These are phyloP conservation scores for Candolleomyces aberdarensis DNA, from an alignment of 768 basidiomycete species.

Conservation along the genomic window DNA sequence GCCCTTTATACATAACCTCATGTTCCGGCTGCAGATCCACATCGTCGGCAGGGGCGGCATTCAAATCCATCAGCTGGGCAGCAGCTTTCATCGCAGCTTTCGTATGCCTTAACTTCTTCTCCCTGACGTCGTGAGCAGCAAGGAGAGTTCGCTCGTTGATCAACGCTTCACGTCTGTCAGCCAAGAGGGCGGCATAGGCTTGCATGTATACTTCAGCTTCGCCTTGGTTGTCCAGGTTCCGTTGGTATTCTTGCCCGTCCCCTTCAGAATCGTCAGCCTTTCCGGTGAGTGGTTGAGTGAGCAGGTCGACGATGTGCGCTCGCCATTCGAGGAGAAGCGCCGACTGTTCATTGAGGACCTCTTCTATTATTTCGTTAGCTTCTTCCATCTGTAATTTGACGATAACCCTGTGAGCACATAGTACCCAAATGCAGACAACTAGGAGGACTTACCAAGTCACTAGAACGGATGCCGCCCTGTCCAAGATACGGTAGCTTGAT, in stretches of 20 bases:
- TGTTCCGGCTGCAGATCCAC: conserved; percentile 64
- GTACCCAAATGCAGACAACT: not conserved
- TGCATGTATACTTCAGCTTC: conserved; percentile 77
- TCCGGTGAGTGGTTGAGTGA: conserved; percentile 54
- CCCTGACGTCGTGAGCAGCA: conserved; percentile 65
- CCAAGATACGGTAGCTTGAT: conserved; percentile 45
- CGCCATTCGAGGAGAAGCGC: conserved; percentile 78
- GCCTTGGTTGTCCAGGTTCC: conserved; percentile 78
- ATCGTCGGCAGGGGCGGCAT: conserved; percentile 27
- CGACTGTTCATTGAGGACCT: conserved; percentile 70
- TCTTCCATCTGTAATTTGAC: conserved; percentile 54
- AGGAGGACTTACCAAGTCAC: conserved; percentile 24
- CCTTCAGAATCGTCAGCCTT: conserved; percentile 43
- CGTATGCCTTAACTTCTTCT: conserved; percentile 64
- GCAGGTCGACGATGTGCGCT: conserved; percentile 52
- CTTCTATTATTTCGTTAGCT: conserved; percentile 61
- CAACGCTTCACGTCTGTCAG: conserved; percentile 76
- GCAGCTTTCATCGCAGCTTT: conserved; percentile 63
- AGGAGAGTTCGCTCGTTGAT: conserved; percentile 75
- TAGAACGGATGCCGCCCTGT: conserved; percentile 44
- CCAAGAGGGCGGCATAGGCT: conserved; percentile 70
- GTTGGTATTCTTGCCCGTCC: conserved; percentile 82
- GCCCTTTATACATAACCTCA: conserved; percentile 50
- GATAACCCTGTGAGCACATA: not conserved
- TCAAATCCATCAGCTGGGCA: conserved; percentile 21